Evolutionary conservation across 805 yeast species (phyloP), one percentile per base, ranked within the genome.

Genomic region (Danielia reshetovae): DNA sequence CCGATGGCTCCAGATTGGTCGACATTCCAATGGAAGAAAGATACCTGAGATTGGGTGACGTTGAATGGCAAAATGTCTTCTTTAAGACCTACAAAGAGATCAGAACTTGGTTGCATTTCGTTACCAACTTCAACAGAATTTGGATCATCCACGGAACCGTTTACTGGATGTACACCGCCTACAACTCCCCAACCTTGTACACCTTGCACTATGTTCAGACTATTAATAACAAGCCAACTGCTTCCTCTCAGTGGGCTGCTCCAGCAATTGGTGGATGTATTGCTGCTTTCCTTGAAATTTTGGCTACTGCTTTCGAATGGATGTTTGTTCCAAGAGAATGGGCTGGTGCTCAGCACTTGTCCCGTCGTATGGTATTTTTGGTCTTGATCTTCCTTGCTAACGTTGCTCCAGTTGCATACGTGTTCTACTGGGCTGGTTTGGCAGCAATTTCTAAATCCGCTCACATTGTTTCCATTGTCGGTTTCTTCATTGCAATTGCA

Each of bases 261-360:
- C 82, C 81, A 46, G 95, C 96, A 34, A 70, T 89, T 51, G 97
- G 90, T 65, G 98, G 98, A 73, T 64, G 84, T 32, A 72, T 90
- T 51, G 97, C 97, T 34, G 65, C 80, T 41, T 57, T 75, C 32
- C 77, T 93, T 53, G 96, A 93, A 67, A 73, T 93, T 40, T 49
- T 76, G 39, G 98, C 98, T 32, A 89, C 97, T 18, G 39, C 88
- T 24, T 77, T 85, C 54, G 98, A 93, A 67, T 90, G 96, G 96
- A 70, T 80, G 59, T 93, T 88, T 54, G 97, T 93, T 42, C 98
- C 98, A 49, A 82, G 97, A 67, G 78, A 82, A 51, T 93, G 97
- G 97, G 95, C 97, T 23, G 98, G 99, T 65, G 97, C 97, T 61
- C 97, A 90, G 69, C 96, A 85, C 61, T 75, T 93, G 57, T 69